Conservation (phyloP, 352 stramenopile species). For the Thalassiosira exigua region DNA sequence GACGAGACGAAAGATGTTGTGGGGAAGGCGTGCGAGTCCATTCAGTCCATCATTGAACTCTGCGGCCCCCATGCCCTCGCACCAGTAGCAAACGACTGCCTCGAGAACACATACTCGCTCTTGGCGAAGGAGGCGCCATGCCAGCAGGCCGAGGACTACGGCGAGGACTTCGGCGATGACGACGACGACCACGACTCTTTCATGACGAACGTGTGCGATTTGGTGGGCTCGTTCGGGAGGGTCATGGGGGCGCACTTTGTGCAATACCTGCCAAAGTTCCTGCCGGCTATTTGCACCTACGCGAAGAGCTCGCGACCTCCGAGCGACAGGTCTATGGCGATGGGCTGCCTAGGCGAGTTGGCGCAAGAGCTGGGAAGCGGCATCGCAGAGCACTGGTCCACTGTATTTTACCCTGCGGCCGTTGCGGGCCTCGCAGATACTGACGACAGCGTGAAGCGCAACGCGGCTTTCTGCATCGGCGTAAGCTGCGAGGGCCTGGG, state of each 20-base stretch:
- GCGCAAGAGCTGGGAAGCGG: slow-evolving; percentile 88
- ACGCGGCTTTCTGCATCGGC: slow-evolving; percentile 94
- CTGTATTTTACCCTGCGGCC: slow-evolving; percentile 90
- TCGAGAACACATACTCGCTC: slow-evolving; percentile 71
- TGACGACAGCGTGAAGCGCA: slow-evolving; percentile 92
- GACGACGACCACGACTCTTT: slow-evolving; percentile 93
- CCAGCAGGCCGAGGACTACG: slow-evolving; percentile 74
- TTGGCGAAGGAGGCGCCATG: slow-evolving; percentile 80
- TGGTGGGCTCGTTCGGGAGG: slow-evolving; percentile 92
- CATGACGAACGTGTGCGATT: slow-evolving; percentile 91
- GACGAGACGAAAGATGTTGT: slow-evolving; percentile 85
- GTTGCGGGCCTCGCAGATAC: slow-evolving; percentile 90
- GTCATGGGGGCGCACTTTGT: slow-evolving; percentile 93
- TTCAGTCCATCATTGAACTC: slow-evolving; percentile 83
- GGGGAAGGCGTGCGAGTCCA: slow-evolving; percentile 79
- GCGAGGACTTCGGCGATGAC: slow-evolving; percentile 91
- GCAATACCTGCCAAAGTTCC: slow-evolving; percentile 90
- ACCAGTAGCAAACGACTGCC: slow-evolving; percentile 67
- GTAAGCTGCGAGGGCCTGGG: slow-evolving; percentile 88
- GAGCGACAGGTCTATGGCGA: slow-evolving; percentile 91
- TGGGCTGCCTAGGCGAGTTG: slow-evolving; percentile 95
- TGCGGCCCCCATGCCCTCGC: slow-evolving; percentile 79
- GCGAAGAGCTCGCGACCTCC: slow-evolving; percentile 89
- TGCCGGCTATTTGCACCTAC: slow-evolving; percentile 91
- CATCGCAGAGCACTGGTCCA: slow-evolving; percentile 88